Base-by-base conservation (phyloP, 768 basidiomycete genomes). In the Mycena latifolia region DNA sequence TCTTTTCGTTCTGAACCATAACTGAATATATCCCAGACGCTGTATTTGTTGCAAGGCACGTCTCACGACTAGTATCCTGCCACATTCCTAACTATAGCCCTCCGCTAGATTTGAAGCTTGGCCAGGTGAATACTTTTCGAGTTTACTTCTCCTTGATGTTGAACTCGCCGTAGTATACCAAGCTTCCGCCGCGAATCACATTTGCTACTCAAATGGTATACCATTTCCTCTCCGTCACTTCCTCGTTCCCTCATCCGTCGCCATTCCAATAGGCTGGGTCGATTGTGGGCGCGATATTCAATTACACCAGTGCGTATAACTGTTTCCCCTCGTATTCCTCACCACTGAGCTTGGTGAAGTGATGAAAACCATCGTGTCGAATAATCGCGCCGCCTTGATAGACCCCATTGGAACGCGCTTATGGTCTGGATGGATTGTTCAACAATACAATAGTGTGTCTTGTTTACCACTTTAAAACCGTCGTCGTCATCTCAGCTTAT, bases 391-490 rank as follows among this genome's bases (percentile, higher is more conserved):
- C 28, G 79, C 82, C 9, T 71, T 86, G 55, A 78, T 76, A 39
- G 82, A 86, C 72, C 85, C 85, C 20, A 76, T 82, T 15, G 85
- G 85, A 2, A 85, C 81, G 10, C 82, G 84, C 62, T 71, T 85
- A 78, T 84, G 84, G 85, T 84, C 79, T 59, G 85, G 85, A 24
- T 87, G 86, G 86, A 79, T 84, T 61, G 77, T 86, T 50, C 85
- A 87, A 67, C 74, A 79, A 47, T 81, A 84, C 72, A 88, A 87
- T 74, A 65, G 63, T 53, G 65, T 15, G 28, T 53, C 37, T n/a
- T 8, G 24, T 43, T 33, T 46, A 17, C 5, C 33, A 22, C 27
- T 4, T 7, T 15, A 9, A 14, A 31, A 20, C 17, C 33, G 15
- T 5, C 22, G 22, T 12, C 20, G 3, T 33, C n/a, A 4, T 25